Evolutionary conservation across 257 asterid genomes (phyloP).

Genomic region (Anisodus tanguticus): DNA sequence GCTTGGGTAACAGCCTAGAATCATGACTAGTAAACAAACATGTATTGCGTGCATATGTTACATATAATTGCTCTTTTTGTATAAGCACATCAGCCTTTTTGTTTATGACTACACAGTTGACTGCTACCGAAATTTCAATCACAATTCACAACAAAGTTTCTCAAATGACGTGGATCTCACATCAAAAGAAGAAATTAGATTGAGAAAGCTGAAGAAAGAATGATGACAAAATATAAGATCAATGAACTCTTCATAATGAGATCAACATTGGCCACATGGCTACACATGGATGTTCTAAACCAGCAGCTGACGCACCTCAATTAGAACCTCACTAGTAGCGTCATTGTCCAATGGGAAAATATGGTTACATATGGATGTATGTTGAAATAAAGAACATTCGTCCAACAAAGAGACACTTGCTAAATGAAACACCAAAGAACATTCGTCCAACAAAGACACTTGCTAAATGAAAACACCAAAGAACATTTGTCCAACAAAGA

Average conservation of each 20-base stretch:
- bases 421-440: background rate
- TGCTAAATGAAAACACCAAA: background rate
- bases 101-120: background rate
- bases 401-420: constrained; percentile 11
- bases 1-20: background rate
- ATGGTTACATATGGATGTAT: background rate
- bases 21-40: background rate
- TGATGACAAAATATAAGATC: background rate
- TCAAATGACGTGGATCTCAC: background rate
- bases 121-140: background rate
- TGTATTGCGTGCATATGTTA: background rate
- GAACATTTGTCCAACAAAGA: background rate
- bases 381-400: background rate
- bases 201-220: background rate
- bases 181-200: background rate
- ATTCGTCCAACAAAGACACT: constrained; percentile 12
- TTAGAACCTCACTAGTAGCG: background rate
- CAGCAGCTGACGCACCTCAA: background rate
- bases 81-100: background rate
- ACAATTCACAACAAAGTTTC: background rate
- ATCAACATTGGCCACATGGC: background rate
- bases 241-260: background rate
- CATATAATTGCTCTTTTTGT: background rate
- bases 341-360: background rate
- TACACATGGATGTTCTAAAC: background rate